These are phyloP conservation scores for Ceratobasidium papillatum DNA, from an alignment of 1,284 basidiomycete genomes.

Conservation along the genomic window DNA sequence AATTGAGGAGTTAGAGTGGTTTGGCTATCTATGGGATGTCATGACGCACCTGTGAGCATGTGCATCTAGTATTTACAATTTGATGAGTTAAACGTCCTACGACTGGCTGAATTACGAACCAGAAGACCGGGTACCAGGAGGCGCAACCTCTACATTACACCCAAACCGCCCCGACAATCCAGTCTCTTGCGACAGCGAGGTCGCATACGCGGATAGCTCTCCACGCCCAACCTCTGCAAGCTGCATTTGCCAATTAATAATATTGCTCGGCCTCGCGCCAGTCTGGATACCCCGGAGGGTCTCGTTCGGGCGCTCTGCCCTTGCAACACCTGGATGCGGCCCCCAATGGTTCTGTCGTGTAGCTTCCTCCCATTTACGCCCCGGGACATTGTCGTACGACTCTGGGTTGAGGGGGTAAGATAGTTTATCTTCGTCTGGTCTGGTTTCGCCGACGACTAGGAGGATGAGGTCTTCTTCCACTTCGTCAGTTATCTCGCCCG, in stretches of 20 bases:
- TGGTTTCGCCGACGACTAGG: conserved; percentile 44
- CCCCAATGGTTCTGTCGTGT: conserved; percentile 45
- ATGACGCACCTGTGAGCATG: conserved; percentile 45
- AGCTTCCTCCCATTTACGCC: conserved; percentile 37
- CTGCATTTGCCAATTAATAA: conserved; percentile 43
- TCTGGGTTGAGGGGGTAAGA: conserved; percentile 44
- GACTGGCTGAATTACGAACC: conserved; percentile 35
- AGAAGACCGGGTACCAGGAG: conserved; percentile 46
- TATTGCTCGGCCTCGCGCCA: conserved; percentile 46
- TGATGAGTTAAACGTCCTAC: neutral
- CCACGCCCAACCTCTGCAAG: conserved; percentile 44
- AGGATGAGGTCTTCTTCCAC: conserved; percentile 45
- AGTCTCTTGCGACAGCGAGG: conserved; percentile 46
- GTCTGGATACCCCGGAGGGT: conserved; percentile 38
- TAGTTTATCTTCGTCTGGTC: conserved; percentile 39
- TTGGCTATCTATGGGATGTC: conserved; percentile 14
- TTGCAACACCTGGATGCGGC: conserved; percentile 45
- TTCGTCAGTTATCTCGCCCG: conserved; percentile 39
- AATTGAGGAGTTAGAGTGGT: conserved; percentile 26
- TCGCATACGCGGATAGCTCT: conserved; percentile 45
- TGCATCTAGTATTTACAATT: conserved; percentile 40
- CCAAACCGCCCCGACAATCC: conserved; percentile 45
- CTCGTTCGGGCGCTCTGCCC: conserved; percentile 38
- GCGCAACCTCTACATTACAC: conserved; percentile 45
- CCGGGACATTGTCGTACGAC: conserved; percentile 9